Conservation (phyloP, 169 alveolate species). For the Plasmodium yoelii region DNA sequence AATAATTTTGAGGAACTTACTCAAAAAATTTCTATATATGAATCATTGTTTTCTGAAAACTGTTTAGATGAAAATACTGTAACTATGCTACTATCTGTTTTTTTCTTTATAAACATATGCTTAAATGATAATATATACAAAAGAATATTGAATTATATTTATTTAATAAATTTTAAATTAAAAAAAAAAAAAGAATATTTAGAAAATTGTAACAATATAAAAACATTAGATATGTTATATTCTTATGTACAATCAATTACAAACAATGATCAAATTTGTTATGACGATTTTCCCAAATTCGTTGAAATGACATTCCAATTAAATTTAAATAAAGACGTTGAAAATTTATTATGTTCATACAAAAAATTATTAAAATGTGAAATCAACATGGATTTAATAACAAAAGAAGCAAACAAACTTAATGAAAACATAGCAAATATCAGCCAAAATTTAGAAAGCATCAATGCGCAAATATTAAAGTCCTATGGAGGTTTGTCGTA, state of each 20-base stretch:
- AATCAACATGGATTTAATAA: constrained; percentile 12
- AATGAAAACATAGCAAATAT: constrained; percentile 3
- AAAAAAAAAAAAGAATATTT: constrained; percentile 50
- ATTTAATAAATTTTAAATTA: constrained; percentile 35
- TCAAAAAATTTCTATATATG: constrained; percentile 1
- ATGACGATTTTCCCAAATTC: constrained; percentile 12
- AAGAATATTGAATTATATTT: constrained; percentile 73
- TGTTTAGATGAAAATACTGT: constrained; percentile 16
- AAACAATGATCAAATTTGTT: not conserved
- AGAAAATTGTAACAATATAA: constrained; percentile 11
- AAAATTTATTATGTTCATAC: constrained; percentile 7
- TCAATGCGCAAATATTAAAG: not conserved
- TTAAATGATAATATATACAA: constrained; percentile 58
- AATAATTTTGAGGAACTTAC: not conserved
- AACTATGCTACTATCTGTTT: constrained; percentile 14
- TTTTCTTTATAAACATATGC: constrained; percentile 48
- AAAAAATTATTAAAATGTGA: constrained; percentile 32
- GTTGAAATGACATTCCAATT: constrained; percentile 14
- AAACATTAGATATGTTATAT: not conserved
- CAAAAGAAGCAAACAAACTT: constrained; percentile 27
- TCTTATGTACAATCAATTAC: constrained; percentile 15
- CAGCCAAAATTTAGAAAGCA: constrained; percentile 7
- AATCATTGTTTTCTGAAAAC: not conserved
- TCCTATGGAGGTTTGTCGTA: not conserved
- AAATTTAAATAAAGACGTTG: constrained; percentile 24